Evolutionary conservation across 768 basidiomycete genomes (phyloP).

Genomic region (Russula sp.): DNA sequence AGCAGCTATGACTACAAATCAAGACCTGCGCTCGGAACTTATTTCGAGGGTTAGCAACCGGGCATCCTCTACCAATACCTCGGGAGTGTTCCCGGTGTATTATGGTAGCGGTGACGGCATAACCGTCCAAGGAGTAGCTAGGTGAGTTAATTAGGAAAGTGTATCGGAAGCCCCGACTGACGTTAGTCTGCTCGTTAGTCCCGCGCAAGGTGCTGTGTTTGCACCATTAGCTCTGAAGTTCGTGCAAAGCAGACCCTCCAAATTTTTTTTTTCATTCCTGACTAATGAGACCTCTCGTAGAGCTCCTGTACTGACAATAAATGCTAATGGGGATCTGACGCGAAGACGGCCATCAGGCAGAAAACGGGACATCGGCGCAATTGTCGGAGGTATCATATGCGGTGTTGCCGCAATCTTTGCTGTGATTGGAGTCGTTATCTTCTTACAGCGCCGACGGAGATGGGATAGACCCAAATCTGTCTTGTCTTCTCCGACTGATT

Average conservation of each 20-base stretch:
- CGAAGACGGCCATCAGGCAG: not conserved
- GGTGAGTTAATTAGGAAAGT: too few species aligned
- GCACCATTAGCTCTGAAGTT: too few species aligned
- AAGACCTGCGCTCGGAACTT: constrained; percentile 3
- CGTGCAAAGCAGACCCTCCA: not conserved
- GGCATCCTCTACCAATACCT: constrained; percentile 11
- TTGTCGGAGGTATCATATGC: constrained; percentile 26
- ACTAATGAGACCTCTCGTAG: not conserved
- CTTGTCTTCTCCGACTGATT: not conserved
- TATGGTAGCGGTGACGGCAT: constrained; percentile 13
- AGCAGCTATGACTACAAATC: constrained; percentile 20
- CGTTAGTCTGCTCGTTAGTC: constrained; percentile 2
- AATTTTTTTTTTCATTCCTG: not conserved
- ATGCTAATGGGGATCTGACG: not conserved
- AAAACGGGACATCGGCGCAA: constrained; percentile 6
- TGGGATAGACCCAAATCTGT: not conserved
- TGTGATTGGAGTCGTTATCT: constrained; percentile 5
- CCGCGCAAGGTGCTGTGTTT: too few species aligned
- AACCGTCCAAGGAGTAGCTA: not conserved
- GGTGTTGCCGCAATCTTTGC: constrained; percentile 10
- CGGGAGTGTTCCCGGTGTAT: constrained; percentile 17
- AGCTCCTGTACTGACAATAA: constrained; percentile 4
- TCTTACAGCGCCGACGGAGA: constrained; percentile 18
- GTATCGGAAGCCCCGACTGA: not conserved
- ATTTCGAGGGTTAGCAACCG: constrained; percentile 21